Evolutionary conservation across 148 eudicot species (phyloP).

Genomic region (Rhododendron griersonianum): DNA sequence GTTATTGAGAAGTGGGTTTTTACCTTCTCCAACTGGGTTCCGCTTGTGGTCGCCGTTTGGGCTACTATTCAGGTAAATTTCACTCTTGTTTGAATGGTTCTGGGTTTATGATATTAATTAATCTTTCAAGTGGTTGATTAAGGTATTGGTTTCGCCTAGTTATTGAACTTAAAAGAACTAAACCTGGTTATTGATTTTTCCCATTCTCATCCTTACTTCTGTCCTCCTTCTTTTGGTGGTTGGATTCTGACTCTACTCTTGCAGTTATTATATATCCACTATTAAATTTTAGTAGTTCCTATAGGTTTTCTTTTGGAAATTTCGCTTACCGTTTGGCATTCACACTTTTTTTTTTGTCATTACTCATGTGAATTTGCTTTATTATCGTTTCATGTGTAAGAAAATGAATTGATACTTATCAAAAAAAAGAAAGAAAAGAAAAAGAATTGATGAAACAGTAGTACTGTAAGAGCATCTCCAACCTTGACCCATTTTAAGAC

Average conservation of each 20-base stretch:
- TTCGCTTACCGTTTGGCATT: background rate
- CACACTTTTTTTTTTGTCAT: background rate
- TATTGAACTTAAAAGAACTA: background rate
- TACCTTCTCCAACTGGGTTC: constrained; percentile 71
- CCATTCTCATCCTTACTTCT: background rate
- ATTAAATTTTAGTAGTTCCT: background rate
- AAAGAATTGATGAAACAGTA: background rate
- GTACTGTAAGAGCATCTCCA: too few species aligned
- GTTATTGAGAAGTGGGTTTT: constrained; percentile 79
- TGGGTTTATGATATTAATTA: background rate
- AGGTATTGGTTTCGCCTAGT: background rate
- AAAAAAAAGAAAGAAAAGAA: background rate
- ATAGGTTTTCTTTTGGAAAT: background rate
- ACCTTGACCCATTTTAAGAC: too few species aligned
- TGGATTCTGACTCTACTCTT: background rate
- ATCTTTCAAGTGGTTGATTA: background rate
- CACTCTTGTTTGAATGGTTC: background rate
- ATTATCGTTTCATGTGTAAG: background rate
- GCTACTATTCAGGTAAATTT: constrained; percentile 73
- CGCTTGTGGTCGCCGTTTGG: constrained; percentile 69
- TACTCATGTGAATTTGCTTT: background rate
- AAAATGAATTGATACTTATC: background rate
- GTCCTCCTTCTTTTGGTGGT: background rate
- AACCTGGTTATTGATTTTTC: background rate
- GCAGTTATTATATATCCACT: background rate